A percentile compares a stretch with the other conserved stretches of the same genome.
phyloP scores from a whole-genome alignment of 2,329 filamentous ascomycete genomes.

The Alternaria sp. region DNA sequence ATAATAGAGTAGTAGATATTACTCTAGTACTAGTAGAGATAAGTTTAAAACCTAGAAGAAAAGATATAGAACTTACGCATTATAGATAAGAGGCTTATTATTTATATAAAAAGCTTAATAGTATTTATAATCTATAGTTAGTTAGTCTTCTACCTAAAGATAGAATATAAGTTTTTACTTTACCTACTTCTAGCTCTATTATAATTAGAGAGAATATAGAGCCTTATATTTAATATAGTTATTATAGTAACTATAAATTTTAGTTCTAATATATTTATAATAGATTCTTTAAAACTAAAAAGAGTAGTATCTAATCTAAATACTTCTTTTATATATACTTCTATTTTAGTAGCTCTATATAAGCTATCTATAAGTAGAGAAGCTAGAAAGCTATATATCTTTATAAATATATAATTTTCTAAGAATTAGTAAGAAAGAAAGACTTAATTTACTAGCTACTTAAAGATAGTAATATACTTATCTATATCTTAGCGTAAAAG shows the following conservation, averaged over 20 bases:
- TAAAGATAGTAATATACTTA: slow-evolving; percentile 16
- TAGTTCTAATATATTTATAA: neutral
- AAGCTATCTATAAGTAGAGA: slow-evolving; percentile 14
- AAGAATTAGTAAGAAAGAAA: slow-evolving; percentile 2
- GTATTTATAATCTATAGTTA: slow-evolving; percentile 15
- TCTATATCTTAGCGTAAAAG: slow-evolving; percentile 8
- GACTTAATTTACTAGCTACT: slow-evolving; percentile 10
- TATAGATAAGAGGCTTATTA: slow-evolving; percentile 12
- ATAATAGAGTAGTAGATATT: slow-evolving; percentile 17
- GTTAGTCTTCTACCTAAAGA: neutral
- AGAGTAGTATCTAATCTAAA: slow-evolving; percentile 9
- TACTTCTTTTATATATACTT: slow-evolving; percentile 36
- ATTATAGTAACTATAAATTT: slow-evolving; percentile 23
- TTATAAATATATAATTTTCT: neutral
- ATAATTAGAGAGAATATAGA: slow-evolving; percentile 26
- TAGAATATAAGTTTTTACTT: slow-evolving; percentile 4
- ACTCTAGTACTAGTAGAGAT: slow-evolving; percentile 12
- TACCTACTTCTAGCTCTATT: slow-evolving; percentile 13
- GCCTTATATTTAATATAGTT: slow-evolving; percentile 3
- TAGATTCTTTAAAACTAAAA: slow-evolving; percentile 10
- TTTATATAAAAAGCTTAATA: slow-evolving; percentile 7
- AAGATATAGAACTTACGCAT: slow-evolving; percentile 12
- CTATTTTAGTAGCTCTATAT: slow-evolving; percentile 40
- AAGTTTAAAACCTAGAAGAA: neutral
- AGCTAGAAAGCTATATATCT: slow-evolving; percentile 42